A percentile compares a stretch with the other conserved stretches of the same genome.
phyloP scores from a whole-genome alignment of 306 rosid genomes.

The Vigna nakashimae region DNA sequence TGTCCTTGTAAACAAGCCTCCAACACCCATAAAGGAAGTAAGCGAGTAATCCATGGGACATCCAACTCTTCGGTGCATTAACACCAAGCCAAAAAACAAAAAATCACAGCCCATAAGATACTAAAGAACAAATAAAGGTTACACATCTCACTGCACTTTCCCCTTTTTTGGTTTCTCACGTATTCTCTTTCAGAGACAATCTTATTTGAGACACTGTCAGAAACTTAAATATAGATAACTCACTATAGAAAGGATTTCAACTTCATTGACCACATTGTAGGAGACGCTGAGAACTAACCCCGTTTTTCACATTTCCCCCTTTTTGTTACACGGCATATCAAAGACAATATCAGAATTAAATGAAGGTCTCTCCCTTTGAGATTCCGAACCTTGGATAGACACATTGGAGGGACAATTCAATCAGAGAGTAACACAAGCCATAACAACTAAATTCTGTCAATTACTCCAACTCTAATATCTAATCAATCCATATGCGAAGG shows the following conservation, averaged over 20 bases:
- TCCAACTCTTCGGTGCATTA: neutral
- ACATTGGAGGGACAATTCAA: neutral
- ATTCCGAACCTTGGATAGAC: neutral
- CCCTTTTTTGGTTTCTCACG: neutral
- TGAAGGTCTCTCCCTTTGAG: neutral
- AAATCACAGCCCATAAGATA: conserved; percentile 5
- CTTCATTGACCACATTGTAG: neutral
- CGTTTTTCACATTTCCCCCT: neutral
- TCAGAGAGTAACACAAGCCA: conserved; percentile 1
- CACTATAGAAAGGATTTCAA: neutral
- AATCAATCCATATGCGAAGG: neutral
- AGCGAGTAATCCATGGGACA: neutral
- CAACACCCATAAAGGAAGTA: neutral
- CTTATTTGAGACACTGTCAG: neutral
- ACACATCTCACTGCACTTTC: neutral
- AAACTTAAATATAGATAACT: neutral
- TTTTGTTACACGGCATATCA: neutral
- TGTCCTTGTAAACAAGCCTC: neutral
- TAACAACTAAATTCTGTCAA: neutral
- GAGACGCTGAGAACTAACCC: neutral
- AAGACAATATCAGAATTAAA: neutral
- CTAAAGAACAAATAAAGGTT: conserved; percentile 13
- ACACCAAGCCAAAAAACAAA: neutral
- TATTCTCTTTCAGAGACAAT: neutral
- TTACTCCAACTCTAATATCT: neutral